Evolutionary conservation across 2,329 filamentous ascomycete genomes (phyloP), one percentile per base, ranked within the genome.

Genomic region (Monosporascus sp.): DNA sequence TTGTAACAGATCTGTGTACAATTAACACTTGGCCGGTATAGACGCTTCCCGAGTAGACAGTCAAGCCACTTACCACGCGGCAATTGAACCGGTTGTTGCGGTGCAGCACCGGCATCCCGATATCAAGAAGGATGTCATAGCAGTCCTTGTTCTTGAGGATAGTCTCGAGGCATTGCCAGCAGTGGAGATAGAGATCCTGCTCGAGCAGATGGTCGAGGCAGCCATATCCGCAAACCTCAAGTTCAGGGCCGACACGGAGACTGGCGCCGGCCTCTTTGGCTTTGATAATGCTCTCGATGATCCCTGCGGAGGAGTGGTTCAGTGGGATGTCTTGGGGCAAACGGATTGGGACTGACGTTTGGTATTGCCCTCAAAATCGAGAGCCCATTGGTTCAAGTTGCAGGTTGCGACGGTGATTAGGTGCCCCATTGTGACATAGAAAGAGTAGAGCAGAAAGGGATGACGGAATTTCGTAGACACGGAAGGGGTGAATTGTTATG

Each of bases 121-220:
- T 73, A 63, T 86, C 83, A 22, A 88, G 71, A 20, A 89, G 74
- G 60, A 90, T 90, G 64, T 80, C 85, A 60, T 87, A 74, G 57
- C 78, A 83, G 9, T 77, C 76, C 37, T 78, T 68, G 67, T 89
- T 77, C 5, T 73, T 67, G 20, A 90, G 73, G 54, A 90, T 87
- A 48, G 75, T 71, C 11, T 73, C 74, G 1, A 88, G 74, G 69
- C 81, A 78, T 62, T 90, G 84, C 78, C 82, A 83, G 5, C 78
- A 80, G 65, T 86, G 79, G 4, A 79, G 65, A 62, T 79, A 81
- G 17, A 77, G 75, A 65, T 84, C 86, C 59, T 71, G 68, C 66
- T 85, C 81, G 8, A 80, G 72, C 57, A 82, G 87, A 61, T 88
- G 85, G 65, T 90, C 87, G 7, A 88, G 77, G 62, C 83, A 81